Evolutionary conservation across 2,329 filamentous ascomycete genomes (phyloP), one percentile per base, ranked within the genome.

Genomic region (Raffaelea arxii): DNA sequence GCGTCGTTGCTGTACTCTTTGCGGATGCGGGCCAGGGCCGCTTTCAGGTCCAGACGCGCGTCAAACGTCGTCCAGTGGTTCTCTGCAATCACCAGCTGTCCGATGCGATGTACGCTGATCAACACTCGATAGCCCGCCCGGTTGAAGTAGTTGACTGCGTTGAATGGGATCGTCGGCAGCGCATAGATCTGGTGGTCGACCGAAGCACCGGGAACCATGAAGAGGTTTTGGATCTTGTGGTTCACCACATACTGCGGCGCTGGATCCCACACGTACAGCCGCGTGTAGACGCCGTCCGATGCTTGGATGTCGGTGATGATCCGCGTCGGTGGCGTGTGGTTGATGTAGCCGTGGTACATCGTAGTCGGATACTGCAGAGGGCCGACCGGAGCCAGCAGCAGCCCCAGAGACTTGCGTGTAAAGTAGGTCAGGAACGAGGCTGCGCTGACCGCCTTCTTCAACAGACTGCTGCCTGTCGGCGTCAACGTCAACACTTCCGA

Each of bases 161-260:
- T 82, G 51, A 71, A 72, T n/a, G 70, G 68, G 46, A 83, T 79
- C 2, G 78, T 82, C 2, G 78, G 78, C 24, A 80, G 65, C 0
- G 78, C 71, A 51, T 69, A 83, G 45, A 82, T 79, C 51, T 78
- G 72, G 53, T 83, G 75, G 57, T 82, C 75, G 1, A 83, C 78
- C 1, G 75, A 68, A 0, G 78, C 77, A 19, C 79, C 80, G 0
- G 78, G 77, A 39, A 83, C 68, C 67, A 83, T 71, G 49, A 83
- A 70, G 6, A 83, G 61, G 50, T 75, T 74, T 55, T 68, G 68
- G 9, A 65, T 59, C 18, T 64, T 58, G 21, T 66, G 43, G 2
- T 46, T 32, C 2, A 62, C 58, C 7, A 53, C 25, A 25, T 66
- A 58, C 2, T 65, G 68, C 3, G 77, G 68, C 1, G 65, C 66